Percentiles rank a stretch among this genome's conserved stretches.
phyloP scores from a whole-genome alignment of 2,329 filamentous ascomycete genomes.

The Cladophialophora yegresii region DNA sequence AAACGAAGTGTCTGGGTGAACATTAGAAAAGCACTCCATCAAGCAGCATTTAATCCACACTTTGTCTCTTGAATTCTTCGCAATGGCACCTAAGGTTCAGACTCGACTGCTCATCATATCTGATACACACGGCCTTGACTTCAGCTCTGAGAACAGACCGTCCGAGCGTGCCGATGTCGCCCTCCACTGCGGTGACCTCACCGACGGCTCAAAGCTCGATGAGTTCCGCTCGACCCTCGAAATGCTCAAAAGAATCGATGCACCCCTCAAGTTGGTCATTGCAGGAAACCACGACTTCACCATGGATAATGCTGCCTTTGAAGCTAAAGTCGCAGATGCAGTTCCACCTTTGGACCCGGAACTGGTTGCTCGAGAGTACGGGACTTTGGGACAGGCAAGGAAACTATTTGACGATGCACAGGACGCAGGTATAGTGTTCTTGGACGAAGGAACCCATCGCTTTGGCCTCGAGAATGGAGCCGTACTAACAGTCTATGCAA shows the following conservation, averaged over 20 bases:
- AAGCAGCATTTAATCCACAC: too few relatives aligned
- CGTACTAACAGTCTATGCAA: conserved; percentile 54
- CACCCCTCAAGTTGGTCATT: conserved; percentile 58
- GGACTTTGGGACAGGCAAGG: conserved; percentile 44
- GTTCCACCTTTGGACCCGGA: conserved; percentile 37
- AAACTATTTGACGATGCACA: conserved; percentile 45
- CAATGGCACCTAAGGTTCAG: conserved; percentile 38
- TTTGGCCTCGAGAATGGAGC: conserved; percentile 57
- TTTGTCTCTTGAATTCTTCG: neutral
- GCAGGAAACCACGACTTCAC: conserved; percentile 59
- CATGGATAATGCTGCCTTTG: conserved; percentile 45
- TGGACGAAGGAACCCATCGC: conserved; percentile 55
- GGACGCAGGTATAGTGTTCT: conserved; percentile 48
- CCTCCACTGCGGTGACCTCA: conserved; percentile 59
- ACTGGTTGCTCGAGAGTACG: conserved; percentile 45
- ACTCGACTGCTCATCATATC: conserved; percentile 50
- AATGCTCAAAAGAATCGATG: conserved; percentile 48
- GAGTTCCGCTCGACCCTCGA: conserved; percentile 49
- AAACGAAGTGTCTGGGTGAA: too few relatives aligned
- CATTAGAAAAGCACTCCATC: too few relatives aligned
- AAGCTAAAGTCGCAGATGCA: conserved; percentile 40
- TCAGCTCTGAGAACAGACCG: conserved; percentile 35
- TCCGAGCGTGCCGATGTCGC: conserved; percentile 50
- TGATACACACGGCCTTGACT: conserved; percentile 48
- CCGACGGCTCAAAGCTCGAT: conserved; percentile 44